Base-by-base conservation (phyloP, 352 stramenopile species). In the Phytophthora hibernalis region DNA sequence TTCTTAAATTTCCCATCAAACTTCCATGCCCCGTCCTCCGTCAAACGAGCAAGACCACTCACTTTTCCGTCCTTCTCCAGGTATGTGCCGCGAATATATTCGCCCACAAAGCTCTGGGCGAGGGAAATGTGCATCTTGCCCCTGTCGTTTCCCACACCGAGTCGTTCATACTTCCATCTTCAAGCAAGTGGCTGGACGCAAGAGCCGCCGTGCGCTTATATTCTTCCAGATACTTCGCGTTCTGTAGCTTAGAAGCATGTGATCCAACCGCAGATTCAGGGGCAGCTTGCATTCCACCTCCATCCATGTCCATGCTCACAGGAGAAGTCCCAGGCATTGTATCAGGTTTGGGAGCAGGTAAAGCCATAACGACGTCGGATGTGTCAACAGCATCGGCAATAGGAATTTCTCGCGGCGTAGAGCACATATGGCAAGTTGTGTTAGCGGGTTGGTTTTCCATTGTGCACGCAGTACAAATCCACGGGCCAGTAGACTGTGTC, bases 41-140 rank as follows among this genome's bases (percentile, higher is more conserved):
- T 83, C 22, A 89, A 47, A 12, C 65, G 64, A 9, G 74, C 80
- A 43, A 96, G 68, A 10, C 87, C 89, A 47, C 78, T 74, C 12
- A 95, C 24, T 52, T 77, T 82, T 0, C 89, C 89, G 54, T 95
- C 85, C 10, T 83, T 85, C 42, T 92, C 87, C 2, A 79, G 43
- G 47, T 96, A 96, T 16, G 74, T 76, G 15, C 89, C 87, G n/a
- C 87, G 68, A 16, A 96, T 68, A 31, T 91, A 90, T 56, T 93
- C 72, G 3, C 73, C 79, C 1, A 94, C 68, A 56, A 85, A 83
- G 33, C 54, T 72, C 13, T 80, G 65, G 8, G 70, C 68, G 6
- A 92, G 55, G 1, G 53, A 49, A 43, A 95, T 21, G 15, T 60
- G 68, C 71, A 96, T 71, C 28, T 76, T 74, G 15, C 89, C 13